Evolutionary conservation across 169 alveolate species (phyloP), one percentile per base, ranked within the genome.

Genomic region (Eimeria necatrix): DNA sequence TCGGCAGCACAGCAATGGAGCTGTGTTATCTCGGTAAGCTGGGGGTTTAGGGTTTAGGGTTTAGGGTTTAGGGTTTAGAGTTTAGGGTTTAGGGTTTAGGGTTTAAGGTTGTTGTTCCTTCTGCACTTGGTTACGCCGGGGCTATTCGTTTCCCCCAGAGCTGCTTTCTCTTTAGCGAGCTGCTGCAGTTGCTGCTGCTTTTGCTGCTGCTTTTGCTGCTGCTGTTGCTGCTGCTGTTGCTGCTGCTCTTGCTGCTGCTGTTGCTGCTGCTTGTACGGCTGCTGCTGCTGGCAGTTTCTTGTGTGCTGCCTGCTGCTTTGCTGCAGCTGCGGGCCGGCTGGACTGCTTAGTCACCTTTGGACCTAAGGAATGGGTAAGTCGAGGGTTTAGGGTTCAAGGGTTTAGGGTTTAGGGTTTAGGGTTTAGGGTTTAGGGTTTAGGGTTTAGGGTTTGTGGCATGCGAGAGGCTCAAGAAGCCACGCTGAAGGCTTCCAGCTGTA

Each of bases 301-400:
- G 14, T 68, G 78, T 41, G 87, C 26, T 48, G n/a, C 24, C 61
- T 80, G 61, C 64, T 14, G 24, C 32, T 10, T 22, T 64, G 76
- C 76, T 80, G 70, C 93, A 86, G 93, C 93, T 61, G 93, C 93
- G 20, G 93, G 93, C 49, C 80, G 93, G 46, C 60, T 86, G 61
- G 93, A 86, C 53, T 73, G 81, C 20, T 18, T 48, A 18, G 81
- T 24, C 22, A 32, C 93, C 2, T 74, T 86, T 59, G 83, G 84
- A n/a, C 93, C 93, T 41, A 86, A 86, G 51, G 93, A 86, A 64
- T 86, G 93, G 93, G 93, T 86, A 64, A 24, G 93, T 56, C 20
- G 68, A 32, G 41, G 41, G 41, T 32, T 32, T 32, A 32, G 41
- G 41, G 41, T 2, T 32, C 41, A 56, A 56, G 64, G 64, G 64